Evolutionary conservation across 1,139 yeast species (phyloP), one percentile per base, ranked within the genome.

Genomic region (Hemisphaericaspora subhashii): DNA sequence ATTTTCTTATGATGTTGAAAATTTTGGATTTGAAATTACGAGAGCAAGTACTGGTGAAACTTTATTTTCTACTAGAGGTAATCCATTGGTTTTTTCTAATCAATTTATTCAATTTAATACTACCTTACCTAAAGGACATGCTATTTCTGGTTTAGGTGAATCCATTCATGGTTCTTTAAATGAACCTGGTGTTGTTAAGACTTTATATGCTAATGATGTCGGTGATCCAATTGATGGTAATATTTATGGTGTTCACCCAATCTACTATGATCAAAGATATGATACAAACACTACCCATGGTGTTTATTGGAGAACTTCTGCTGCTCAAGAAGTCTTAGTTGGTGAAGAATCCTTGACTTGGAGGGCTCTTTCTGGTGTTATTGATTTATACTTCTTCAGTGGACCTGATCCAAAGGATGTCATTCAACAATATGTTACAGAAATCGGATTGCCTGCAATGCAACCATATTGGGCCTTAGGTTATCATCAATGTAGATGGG

Each of bases 61-160:
- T 1, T 36, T 62, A 20, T 62, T 42, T 16, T 42, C 45, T 7
- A 42, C 45, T 11, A 44, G 48, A 24, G 64, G 62, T 2, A 57
- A 56, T 38, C 60, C 62, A 28, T 45, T 63, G 33, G 66, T 62
- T 7, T 62, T 51, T 40, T 60, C 64, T 17, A 58, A 61, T 43
- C 66, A 62, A 40, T 62, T 61, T 39, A 40, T 61, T 23, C 65
- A 60, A 43, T 54, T 61, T 46, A 56, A 57, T 40, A 58, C 65
- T 18, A 36, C 52, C 7, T 47, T 61, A 30, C 65, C 66, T 2
- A 33, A 48, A 28, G 56, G 51, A 12, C 62, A 62, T 41, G 47
- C 51, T 15, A 47, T 60, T 20, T 51, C 57, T 27, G 68, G 68
- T 2, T 48, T 63, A 11, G 68, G 68, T 18, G 68, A 63, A 40